Conservation (phyloP, 352 stramenopile species). For the Aphanomyces stellatus region DNA sequence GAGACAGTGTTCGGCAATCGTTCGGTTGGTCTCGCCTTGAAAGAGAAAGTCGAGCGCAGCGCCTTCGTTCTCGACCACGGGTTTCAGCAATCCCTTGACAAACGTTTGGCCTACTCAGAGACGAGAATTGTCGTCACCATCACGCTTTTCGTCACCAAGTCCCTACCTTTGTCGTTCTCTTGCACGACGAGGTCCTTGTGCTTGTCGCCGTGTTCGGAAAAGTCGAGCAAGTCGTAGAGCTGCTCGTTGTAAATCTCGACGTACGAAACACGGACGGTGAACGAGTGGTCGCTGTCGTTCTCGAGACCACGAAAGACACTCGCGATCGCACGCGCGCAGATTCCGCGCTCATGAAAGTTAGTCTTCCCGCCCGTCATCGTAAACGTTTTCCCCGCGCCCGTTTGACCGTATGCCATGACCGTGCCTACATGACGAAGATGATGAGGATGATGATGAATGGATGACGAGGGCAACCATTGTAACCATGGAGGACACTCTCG, state of each 20-base stretch:
- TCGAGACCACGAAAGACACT: constrained; percentile 44
- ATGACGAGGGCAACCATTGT: constrained; percentile 31
- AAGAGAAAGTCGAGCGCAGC: constrained; percentile 72
- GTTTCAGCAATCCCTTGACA: constrained; percentile 45
- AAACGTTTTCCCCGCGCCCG: constrained; percentile 63
- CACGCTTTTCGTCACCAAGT: neutral
- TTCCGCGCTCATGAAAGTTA: constrained; percentile 49
- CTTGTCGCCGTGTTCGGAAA: constrained; percentile 17
- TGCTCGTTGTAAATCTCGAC: constrained; percentile 35
- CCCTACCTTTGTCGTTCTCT: constrained; percentile 40
- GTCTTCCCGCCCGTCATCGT: constrained; percentile 56
- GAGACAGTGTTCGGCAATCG: constrained; percentile 70
- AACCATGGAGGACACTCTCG: constrained; percentile 49
- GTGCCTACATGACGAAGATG: constrained; percentile 20
- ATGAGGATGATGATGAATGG: neutral
- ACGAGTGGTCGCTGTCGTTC: constrained; percentile 38
- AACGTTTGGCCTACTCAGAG: constrained; percentile 39
- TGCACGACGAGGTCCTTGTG: constrained; percentile 41
- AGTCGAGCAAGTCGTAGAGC: constrained; percentile 28
- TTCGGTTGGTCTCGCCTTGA: constrained; percentile 64
- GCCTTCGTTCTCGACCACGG: constrained; percentile 51
- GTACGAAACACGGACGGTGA: constrained; percentile 23
- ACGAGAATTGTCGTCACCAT: neutral
- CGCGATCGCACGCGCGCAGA: constrained; percentile 49
- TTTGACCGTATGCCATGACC: constrained; percentile 69